Evolutionary conservation across 192 early-diverging fungal species (phyloP), one percentile per base, ranked within the genome.

Genomic region (Phycomyces nitens): DNA sequence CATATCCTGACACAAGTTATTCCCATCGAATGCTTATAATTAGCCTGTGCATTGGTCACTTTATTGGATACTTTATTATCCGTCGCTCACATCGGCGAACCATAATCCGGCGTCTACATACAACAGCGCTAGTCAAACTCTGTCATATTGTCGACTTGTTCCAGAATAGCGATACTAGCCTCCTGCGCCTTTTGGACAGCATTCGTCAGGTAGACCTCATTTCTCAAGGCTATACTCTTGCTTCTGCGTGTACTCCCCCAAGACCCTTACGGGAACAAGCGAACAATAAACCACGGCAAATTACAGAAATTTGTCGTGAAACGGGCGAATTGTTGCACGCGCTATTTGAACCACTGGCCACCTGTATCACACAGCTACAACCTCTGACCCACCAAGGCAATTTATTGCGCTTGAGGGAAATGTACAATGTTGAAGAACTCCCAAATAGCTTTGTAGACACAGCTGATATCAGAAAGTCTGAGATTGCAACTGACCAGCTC

Each of bases 131-230:
- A 24, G 66, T 68, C 40, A 69, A 64, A 5, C 54, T 81, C 8
- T 68, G 72, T 29, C 18, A 58, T 16, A 62, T 81, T 15, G 68
- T 81, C 14, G 68, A 69, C 22, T 69, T 77, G 10, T 81, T 70
- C 21, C 76, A 76, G 53, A 21, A 54, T 18, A 67, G 81, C 26
- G 81, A 83, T 53, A 51, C 72, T 18, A 78, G 72, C 43, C 60
- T 83, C 50, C 76, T 74, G 27, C 69, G 73, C 10, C 70, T 78
- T 3, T 72, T 83, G 43, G 71, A 74, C 57, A 73, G 74, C 21
- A 80, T 83, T 42, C 79, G 74, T 40, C 77, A 83, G 38, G 78
- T 83, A 23, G 79, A 83, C 24, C 77, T 83, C 9, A 73, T 83
- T 21, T 80, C 81, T 16, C 71, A 78, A 56, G 81, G 81, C 20